Base-by-base conservation (phyloP, 2,329 filamentous ascomycete genomes). In the Aspergillus sclerotialis region DNA sequence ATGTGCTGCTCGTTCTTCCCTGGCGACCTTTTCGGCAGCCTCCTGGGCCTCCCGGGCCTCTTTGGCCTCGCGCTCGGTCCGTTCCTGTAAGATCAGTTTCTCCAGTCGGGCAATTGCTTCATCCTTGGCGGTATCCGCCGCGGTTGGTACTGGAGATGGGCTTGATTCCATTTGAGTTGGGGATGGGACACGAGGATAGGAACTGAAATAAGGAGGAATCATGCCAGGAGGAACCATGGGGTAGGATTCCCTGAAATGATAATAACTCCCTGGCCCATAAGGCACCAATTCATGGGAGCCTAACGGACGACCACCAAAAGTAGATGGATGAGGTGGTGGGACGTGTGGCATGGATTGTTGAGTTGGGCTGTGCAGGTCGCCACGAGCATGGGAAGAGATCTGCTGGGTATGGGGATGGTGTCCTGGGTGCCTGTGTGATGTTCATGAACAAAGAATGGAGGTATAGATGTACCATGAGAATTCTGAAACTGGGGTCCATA, bases 61-160 rank as follows among this genome's bases (percentile, higher is more conserved):
- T 21, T 50, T 53, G 18, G 54, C 56, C 39, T 65, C 63, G 21
- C 62, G 57, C 13, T 67, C 64, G 8, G 43, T 53, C 30, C 61
- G 58, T 37, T 69, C 63, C 11, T 69, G 64, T 33, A 66, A 36
- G 28, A 73, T 68, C 38, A 84, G 58, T 46, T 82, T 72, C 42
- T 75, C 70, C 41, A 80, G 72, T 37, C 81, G 70, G n/a, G 67
- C 66, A 42, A 81, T 77, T 36, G 82, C 68, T 39, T 73, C 69
- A 29, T 68, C 65, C 39, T 69, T 67, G 5, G 60, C 73, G 2
- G 73, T 68, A 34, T 82, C 74, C 18, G 60, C 56, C 7, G 63
- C 55, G 4, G 62, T 53, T 5, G 49, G 46, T 6, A 44, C 46
- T 24, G 57, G 45, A 4, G 51, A 39, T 23, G 42, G 43, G 32